phyloP scores from a whole-genome alignment of 305 asterid species.

The Coffea humblotiana region DNA sequence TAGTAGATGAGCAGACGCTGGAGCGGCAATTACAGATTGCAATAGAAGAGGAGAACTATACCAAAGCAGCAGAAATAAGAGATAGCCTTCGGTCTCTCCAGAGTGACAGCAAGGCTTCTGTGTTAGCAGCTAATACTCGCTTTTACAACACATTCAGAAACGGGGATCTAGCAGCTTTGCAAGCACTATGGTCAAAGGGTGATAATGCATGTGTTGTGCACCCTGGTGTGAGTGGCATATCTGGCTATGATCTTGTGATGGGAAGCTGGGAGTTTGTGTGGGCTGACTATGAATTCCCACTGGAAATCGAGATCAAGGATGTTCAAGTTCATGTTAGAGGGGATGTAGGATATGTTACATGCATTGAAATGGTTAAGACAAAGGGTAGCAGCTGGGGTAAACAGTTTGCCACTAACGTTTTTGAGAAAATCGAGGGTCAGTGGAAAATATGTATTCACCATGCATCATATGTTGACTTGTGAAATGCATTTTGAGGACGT shows the following conservation, averaged over 20 bases:
- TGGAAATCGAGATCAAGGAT: slow-evolving; percentile 78
- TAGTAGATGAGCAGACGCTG: slow-evolving; percentile 63
- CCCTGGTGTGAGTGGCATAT: slow-evolving; percentile 95
- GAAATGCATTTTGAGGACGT: slow-evolving; percentile 23
- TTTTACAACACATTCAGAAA: slow-evolving; percentile 79
- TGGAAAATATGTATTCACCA: slow-evolving; percentile 90
- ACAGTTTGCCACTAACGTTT: slow-evolving; percentile 82
- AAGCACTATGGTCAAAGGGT: slow-evolving; percentile 78
- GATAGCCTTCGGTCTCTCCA: slow-evolving; percentile 85
- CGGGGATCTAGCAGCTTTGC: slow-evolving; percentile 86
- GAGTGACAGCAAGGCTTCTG: slow-evolving; percentile 77
- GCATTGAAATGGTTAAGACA: slow-evolving; percentile 88
- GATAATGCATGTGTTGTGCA: slow-evolving; percentile 86
- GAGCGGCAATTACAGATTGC: slow-evolving; percentile 72
- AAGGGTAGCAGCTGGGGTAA: slow-evolving; percentile 91
- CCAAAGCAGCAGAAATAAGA: slow-evolving; percentile 87
- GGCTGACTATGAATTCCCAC: slow-evolving; percentile 94
- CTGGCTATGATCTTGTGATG: slow-evolving; percentile 92
- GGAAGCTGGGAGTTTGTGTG: slow-evolving; percentile 98
- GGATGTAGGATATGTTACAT: slow-evolving; percentile 69
- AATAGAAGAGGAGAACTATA: slow-evolving; percentile 74
- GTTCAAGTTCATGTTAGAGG: slow-evolving; percentile 78
- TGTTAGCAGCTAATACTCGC: slow-evolving; percentile 76
- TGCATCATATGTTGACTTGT: slow-evolving; percentile 84
- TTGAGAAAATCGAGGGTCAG: slow-evolving; percentile 75